Evolutionary conservation across 257 asterid species (phyloP).

Genomic region (Asclepias syriaca): DNA sequence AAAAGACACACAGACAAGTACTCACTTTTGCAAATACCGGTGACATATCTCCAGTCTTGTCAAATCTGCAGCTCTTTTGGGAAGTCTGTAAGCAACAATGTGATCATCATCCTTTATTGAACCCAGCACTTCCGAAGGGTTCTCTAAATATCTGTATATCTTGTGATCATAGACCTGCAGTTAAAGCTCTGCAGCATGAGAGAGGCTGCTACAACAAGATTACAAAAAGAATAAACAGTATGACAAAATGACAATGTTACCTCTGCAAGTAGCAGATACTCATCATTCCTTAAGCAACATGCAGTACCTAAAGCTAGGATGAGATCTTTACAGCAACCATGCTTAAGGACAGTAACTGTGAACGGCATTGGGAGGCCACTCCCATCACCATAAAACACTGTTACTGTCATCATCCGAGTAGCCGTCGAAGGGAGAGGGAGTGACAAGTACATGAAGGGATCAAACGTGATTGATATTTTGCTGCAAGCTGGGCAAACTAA

Average conservation of each 20-base stretch:
- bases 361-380: conserved; percentile 88
- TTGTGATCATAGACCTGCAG: conserved; percentile 79
- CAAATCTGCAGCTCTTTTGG: conserved; percentile 43
- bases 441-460: conserved; percentile 96
- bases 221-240: conserved; percentile 8
- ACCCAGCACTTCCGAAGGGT: conserved; percentile 62
- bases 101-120: conserved; percentile 82
- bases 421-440: conserved; percentile 95
- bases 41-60: conserved; percentile 79
- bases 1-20: conserved; percentile 11
- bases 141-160: conserved; percentile 69
- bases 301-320: conserved; percentile 54
- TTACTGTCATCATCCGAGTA: conserved; percentile 67
- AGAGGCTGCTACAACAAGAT: conserved; percentile 9
- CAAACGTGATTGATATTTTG: conserved; percentile 89
- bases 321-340: conserved; percentile 83
- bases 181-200: conserved; percentile 19
- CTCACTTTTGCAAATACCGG: conserved; percentile 67
- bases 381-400: conserved; percentile 84
- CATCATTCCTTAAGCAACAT: conserved; percentile 70
- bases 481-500: conserved; percentile 82
- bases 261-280: conserved; percentile 88
- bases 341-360: conserved; percentile 71
- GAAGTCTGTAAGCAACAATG: conserved; percentile 89
- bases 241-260: conserved; percentile 30